phyloP scores from a whole-genome alignment of 768 basidiomycete genomes.

The Butyriboletus loyo region DNA sequence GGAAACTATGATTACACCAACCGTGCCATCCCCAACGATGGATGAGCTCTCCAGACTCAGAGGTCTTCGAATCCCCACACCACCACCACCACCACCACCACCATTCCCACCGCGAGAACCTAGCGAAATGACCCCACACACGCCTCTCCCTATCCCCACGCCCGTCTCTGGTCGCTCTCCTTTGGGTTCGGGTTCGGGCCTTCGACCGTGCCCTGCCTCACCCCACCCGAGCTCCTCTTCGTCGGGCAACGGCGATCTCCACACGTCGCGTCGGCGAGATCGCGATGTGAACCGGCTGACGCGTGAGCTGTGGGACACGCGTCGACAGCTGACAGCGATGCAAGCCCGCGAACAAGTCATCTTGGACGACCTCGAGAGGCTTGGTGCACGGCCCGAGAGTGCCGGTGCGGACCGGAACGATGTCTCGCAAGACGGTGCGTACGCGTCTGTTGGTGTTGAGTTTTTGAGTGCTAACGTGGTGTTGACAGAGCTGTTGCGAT shows the following conservation, averaged over 20 bases:
- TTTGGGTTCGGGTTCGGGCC: neutral
- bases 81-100: neutral
- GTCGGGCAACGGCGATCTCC: neutral
- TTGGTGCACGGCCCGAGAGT: slow-evolving; percentile 8
- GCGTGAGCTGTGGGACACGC: slow-evolving; percentile 29
- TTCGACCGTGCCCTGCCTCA: neutral
- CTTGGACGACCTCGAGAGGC: slow-evolving; percentile 18
- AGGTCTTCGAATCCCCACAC: no score
- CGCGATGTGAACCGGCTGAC: slow-evolving; percentile 12
- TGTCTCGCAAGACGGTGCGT: slow-evolving; percentile 17
- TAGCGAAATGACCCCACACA: slow-evolving; percentile 4
- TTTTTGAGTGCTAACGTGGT: neutral
- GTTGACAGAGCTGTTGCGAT: slow-evolving; percentile 13
- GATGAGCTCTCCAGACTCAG: no score
- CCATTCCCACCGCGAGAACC: slow-evolving; percentile 4
- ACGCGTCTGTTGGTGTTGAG: neutral
- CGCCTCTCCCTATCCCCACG: neutral
- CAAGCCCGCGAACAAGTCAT: slow-evolving; percentile 24
- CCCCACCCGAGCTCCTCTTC: neutral
- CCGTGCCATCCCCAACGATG: no score
- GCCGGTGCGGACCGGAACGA: neutral
- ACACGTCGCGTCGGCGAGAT: neutral
- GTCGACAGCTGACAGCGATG: slow-evolving; percentile 21
- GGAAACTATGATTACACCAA: neutral
- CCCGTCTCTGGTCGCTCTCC: neutral